Evolutionary conservation across 2,329 filamentous ascomycete genomes (phyloP), one percentile per base, ranked within the genome.

Genomic region (Pseudogymnoascus sp.): DNA sequence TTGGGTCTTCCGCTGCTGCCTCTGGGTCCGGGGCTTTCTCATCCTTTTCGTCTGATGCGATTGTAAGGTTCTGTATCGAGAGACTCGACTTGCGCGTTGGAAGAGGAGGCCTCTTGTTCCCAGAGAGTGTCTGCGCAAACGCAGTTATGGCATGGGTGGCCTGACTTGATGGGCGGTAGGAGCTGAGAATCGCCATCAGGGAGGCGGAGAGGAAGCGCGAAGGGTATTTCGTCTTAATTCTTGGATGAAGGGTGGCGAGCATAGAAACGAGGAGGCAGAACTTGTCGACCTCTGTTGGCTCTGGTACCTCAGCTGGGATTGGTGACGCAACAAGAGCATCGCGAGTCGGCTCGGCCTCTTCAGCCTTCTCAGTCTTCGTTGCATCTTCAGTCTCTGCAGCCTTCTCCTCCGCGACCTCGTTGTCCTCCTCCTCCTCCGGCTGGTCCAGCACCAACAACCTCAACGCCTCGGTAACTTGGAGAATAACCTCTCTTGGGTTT

Each of bases 401-500:
- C 3, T 70, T 65, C 12, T 71, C 69, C 33, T 72, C 70, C 21
- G 63, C 66, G 23, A 63, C 62, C 1, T 64, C 69, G 6, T 66
- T 67, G 18, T 75, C 74, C 8, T 73, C 76, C 7, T 76, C 75
- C 25, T 79, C 76, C n/a, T 78, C 76, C 10, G 67, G 70, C 1
- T 75, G 75, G 1, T 74, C 71, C 56, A 83, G 80, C 5, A 81
- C 76, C 4, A 89, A 77, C 14, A 82, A 70, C 61, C 88, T 84
- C 65, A 94, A 77, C 12, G 84, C 83, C 73, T 92, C 89, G 25
- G 90, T 86, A 31, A 91, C 85, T 72, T 92, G 92, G 69, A 94
- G 79, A 64, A 93, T 88, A 53, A 92, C 88, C 74, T 94, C 90
- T 60, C 90, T 80, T 1, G 90, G 90, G 71, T 93, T 94, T 60